Base-by-base conservation (phyloP, 176 grass and related monocot species). In the Juncus inflexus region DNA sequence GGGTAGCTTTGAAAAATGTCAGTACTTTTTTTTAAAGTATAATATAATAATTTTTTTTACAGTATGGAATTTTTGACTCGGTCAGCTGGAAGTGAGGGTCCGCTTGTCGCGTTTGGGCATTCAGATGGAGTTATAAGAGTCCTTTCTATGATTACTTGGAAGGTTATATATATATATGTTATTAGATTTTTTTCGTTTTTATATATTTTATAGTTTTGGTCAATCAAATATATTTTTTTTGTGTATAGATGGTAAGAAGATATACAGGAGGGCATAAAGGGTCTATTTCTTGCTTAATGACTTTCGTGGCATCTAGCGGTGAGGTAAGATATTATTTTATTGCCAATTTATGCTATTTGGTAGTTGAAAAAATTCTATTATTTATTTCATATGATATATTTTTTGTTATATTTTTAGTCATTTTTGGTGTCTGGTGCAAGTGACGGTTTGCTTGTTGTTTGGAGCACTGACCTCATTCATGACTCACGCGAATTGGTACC, bases 181-280 rank as follows among this genome's bases (percentile, higher is more conserved):
- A 19, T 50, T 78, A 38, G 35, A 8, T 77, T 66, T 81, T 81
- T 62, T 80, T 64, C 16, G 37, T 70, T 78, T 63, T 45, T 61
- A 28, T 28, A 28, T 28, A 28, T 28, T 28, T 28, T 28, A 28
- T 28, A 28, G 0, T 28, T 28, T 28, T 28, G 19, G 19, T 28
- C 19, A 28, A 28, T 28, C 1, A 28, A 28, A 28, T 28, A 28
- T 28, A 28, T 1, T 28, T 56, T 75, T 61, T 35, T 61, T 74
- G 11, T 53, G 52, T 90, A 58, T 70, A 99, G 94, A 86, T 99
- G 80, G 94, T 99, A 35, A 78, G 85, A 70, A 86, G 94, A 78
- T 99, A 99, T 81, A 99, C 94, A 12, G 94, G 94, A 86, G 94
- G 94, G 56, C 89, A 99, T 76, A 99, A 99, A 80, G 94, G 94